Percentiles rank a stretch among this genome's conserved stretches.
Conservation (phyloP, 129 eudicot genomes). For the Helichrysum umbraculigerum region DNA sequence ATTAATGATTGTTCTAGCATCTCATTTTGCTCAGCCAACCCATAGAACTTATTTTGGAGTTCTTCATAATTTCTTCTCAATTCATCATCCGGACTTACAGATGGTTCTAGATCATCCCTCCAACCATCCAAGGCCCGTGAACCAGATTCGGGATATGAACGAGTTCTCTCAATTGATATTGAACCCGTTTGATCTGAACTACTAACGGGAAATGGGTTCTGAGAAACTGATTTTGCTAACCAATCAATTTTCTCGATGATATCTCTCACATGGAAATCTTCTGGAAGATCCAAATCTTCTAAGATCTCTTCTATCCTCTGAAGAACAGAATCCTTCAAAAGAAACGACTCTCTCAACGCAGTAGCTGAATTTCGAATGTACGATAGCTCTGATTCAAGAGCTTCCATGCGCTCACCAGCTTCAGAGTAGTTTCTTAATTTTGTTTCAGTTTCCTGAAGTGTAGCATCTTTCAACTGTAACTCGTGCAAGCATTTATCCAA, state of each 20-base stretch:
- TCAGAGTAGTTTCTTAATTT: constrained; percentile 77
- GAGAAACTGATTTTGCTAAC: constrained; percentile 75
- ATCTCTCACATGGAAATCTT: constrained; percentile 75
- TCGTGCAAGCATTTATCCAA: constrained; percentile 77
- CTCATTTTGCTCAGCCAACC: constrained; percentile 93
- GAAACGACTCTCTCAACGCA: constrained; percentile 91
- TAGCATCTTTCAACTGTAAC: constrained; percentile 65
- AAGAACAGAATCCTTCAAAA: constrained; percentile 85
- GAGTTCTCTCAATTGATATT: constrained; percentile 45
- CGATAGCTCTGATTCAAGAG: constrained; percentile 95
- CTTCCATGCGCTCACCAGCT: constrained; percentile 99
- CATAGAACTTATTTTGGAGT: constrained; percentile 77
- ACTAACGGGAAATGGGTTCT: constrained; percentile 48
- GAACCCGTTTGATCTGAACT: constrained; percentile 63
- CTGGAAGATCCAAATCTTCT: constrained; percentile 91
- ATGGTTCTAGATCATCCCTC: constrained; percentile 58
- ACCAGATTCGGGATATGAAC: constrained; percentile 63
- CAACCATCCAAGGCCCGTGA: constrained; percentile 46
- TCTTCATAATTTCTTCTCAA: constrained; percentile 69
- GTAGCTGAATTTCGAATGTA: constrained; percentile 98
- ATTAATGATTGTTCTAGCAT: constrained; percentile 95
- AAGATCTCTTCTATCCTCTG: constrained; percentile 90
- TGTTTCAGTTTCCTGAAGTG: constrained; percentile 72
- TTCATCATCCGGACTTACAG: constrained; percentile 52
- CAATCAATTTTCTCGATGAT: constrained; percentile 85